phyloP scores from a whole-genome alignment of 1,139 yeast species.

The Kurtzmaniella quercitrusa region DNA sequence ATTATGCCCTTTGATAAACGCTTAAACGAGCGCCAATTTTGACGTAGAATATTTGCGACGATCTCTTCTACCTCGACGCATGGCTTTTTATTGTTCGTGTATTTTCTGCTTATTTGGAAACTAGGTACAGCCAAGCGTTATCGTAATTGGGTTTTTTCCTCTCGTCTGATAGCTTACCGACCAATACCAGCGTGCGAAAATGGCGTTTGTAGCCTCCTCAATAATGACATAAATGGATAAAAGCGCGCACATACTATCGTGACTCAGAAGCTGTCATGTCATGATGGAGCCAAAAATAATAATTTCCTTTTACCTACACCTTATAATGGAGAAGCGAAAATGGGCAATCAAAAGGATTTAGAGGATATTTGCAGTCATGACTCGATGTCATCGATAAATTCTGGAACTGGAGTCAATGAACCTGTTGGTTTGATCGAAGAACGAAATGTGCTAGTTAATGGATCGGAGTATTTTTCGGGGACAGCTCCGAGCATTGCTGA shows the following conservation, averaged over 20 bases:
- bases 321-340: neutral
- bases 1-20: no score
- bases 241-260: neutral
- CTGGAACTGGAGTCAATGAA: neutral
- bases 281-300: neutral
- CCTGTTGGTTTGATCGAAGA: neutral
- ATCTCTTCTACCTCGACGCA: no score
- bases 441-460: neutral
- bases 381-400: neutral
- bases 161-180: neutral
- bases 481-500: slow-evolving; percentile 13
- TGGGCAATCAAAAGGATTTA: neutral
- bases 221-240: neutral
- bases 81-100: no score
- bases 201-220: no score
- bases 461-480: neutral
- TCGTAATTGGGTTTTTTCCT: neutral
- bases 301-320: neutral
- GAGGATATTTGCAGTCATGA: neutral
- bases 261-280: neutral
- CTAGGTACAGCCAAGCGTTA: neutral
- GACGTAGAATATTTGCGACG: no score
- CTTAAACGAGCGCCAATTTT: no score
- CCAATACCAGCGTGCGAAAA: no score
- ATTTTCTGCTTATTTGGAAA: no score